A percentile compares a stretch with the other conserved stretches of the same genome.
Conservation (phyloP, 192 early-diverging fungal genomes). For the Gaertneriomyces sp. region DNA sequence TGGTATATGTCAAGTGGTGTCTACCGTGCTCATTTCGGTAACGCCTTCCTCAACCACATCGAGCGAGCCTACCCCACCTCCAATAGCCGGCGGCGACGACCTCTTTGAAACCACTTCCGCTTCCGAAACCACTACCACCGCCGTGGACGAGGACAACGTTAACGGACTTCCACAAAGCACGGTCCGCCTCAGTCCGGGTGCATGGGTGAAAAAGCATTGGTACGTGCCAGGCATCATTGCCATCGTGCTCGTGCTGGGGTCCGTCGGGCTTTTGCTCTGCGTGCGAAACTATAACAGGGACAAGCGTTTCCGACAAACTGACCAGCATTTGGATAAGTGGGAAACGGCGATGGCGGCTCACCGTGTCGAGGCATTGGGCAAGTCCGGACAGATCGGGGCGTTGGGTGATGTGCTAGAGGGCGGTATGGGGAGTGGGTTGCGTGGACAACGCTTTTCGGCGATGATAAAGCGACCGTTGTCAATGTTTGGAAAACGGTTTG, state of each 20-base stretch:
- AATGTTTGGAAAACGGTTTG: background rate
- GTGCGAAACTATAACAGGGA: constrained; percentile 9
- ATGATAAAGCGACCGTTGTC: constrained; percentile 10
- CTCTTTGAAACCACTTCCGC: no score
- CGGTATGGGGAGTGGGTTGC: background rate
- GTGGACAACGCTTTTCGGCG: constrained; percentile 13
- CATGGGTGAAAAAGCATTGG: constrained; percentile 23
- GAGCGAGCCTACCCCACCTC: no score
- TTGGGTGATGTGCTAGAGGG: constrained; percentile 13
- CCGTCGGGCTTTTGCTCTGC: background rate
- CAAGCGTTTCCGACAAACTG: background rate
- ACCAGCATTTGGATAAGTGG: constrained; percentile 17
- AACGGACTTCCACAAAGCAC: no score
- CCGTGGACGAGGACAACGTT: no score
- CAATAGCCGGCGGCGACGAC: no score
- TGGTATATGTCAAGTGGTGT: no score
- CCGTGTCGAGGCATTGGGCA: constrained; percentile 19
- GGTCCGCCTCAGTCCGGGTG: no score
- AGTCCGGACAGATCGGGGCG: constrained; percentile 3
- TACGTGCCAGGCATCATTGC: constrained; percentile 15
- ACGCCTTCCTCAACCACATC: no score
- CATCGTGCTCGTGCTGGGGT: background rate
- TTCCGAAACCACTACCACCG: no score
- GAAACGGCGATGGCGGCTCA: constrained; percentile 24
- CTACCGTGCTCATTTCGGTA: no score